phyloP scores from a whole-genome alignment of 768 basidiomycete genomes.

The Termitomyces sp. region DNA sequence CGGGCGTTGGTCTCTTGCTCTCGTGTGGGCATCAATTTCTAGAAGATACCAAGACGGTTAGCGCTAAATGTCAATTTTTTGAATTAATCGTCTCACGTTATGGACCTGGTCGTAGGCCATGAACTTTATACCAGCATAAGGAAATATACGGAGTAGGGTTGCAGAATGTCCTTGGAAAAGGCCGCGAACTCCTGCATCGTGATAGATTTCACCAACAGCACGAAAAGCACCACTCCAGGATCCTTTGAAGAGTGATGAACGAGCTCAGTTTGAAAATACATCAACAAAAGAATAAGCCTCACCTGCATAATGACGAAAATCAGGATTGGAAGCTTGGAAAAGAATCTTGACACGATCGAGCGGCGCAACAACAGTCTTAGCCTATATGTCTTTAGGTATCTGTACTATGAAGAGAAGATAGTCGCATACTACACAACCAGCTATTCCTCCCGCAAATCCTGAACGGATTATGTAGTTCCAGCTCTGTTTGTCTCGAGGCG shows the following conservation, averaged over 20 bases:
- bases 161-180: constrained; percentile 96
- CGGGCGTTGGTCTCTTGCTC: constrained; percentile 73
- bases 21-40: constrained; percentile 86
- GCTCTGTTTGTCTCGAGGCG: constrained; percentile 49
- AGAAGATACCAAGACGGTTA: background rate
- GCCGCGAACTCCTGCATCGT: constrained; percentile 65
- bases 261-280: too few species aligned
- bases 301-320: constrained; percentile 94
- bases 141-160: constrained; percentile 91
- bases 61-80: background rate
- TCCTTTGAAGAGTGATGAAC: constrained; percentile 43
- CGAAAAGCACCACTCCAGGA: constrained; percentile 82
- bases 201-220: constrained; percentile 73
- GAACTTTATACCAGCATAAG: constrained; percentile 96
- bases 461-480: constrained; percentile 69
- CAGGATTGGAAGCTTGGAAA: constrained; percentile 95
- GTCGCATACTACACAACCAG: constrained; percentile 83
- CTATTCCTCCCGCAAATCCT: constrained; percentile 89
- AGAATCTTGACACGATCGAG: constrained; percentile 98
- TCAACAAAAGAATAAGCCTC: constrained; percentile 25
- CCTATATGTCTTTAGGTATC: constrained; percentile 40
- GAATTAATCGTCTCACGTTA: constrained; percentile 40
- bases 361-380: constrained; percentile 93
- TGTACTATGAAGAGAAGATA: constrained; percentile 4
- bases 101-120: constrained; percentile 93